These are phyloP conservation scores for Candida gigantensis DNA, from an alignment of 1,139 yeast species.

Conservation along the genomic window DNA sequence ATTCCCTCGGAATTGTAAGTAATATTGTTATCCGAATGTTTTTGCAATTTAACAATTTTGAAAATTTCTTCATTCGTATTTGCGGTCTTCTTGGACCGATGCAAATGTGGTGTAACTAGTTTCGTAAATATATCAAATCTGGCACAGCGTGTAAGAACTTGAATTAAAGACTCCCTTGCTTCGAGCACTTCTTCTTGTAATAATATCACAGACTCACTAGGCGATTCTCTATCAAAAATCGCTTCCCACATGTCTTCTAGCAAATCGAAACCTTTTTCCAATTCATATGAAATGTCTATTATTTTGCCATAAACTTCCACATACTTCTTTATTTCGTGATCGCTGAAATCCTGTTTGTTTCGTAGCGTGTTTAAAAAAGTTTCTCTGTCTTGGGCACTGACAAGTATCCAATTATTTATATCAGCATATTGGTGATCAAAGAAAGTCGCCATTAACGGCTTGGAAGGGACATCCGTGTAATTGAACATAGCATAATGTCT, in stretches of 20 bases:
- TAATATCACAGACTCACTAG: neutral
- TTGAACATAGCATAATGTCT: slow-evolving; percentile 2
- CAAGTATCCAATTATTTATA: slow-evolving; percentile 17
- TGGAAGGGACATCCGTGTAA: slow-evolving; percentile 3
- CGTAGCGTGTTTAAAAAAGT: slow-evolving; percentile 15
- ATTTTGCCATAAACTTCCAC: slow-evolving; percentile 7
- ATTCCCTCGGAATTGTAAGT: slow-evolving; percentile 1
- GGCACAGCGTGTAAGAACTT: slow-evolving; percentile 6
- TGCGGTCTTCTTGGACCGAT: neutral
- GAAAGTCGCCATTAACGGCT: slow-evolving; percentile 7
- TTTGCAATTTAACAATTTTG: slow-evolving; percentile 3
- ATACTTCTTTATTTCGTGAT: slow-evolving; percentile 16
- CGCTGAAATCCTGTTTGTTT: slow-evolving; percentile 9
- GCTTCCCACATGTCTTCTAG: slow-evolving; percentile 9
- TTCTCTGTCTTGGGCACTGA: slow-evolving; percentile 12
- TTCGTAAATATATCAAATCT: slow-evolving; percentile 5
- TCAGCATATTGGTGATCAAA: slow-evolving; percentile 14
- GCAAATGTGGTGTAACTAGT: slow-evolving; percentile 9
- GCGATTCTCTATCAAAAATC: neutral
- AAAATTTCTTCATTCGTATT: slow-evolving; percentile 2
- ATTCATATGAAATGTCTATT: slow-evolving; percentile 9
- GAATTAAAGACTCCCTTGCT: slow-evolving; percentile 4
- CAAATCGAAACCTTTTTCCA: slow-evolving; percentile 8
- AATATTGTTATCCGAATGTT: neutral
- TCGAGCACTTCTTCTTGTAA: slow-evolving; percentile 6